These are phyloP conservation scores for Fraxinus excelsior DNA, from an alignment of 257 asterid species.

Conservation along the genomic window DNA sequence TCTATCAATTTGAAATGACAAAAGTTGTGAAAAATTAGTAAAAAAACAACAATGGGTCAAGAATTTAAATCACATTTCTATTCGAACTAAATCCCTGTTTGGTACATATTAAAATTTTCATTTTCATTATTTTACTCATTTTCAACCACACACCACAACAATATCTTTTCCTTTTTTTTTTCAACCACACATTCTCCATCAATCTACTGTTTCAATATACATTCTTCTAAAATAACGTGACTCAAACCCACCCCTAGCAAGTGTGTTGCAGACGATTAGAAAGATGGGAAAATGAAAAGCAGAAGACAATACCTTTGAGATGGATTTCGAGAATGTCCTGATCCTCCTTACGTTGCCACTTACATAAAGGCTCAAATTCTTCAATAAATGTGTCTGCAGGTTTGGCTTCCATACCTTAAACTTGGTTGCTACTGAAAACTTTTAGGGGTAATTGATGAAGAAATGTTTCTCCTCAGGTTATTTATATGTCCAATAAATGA, in stretches of 20 bases:
- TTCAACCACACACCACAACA: no score
- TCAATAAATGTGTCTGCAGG: slow-evolving; percentile 16
- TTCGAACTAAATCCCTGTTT: no score
- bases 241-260: no score
- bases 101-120: no score
- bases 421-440: not conserved
- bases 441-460: not conserved
- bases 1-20: not conserved
- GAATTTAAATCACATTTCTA: not conserved
- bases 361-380: slow-evolving; percentile 69
- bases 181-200: no score
- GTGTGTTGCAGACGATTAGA: not conserved
- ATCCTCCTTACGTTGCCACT: slow-evolving; percentile 56
- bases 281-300: not conserved
- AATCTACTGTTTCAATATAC: no score
- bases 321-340: slow-evolving; percentile 51
- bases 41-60: not conserved
- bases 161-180: no score
- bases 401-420: slow-evolving; percentile 39
- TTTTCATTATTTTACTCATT: no score
- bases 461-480: slow-evolving; percentile 2
- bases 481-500: slow-evolving; percentile 6
- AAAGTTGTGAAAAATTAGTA: not conserved
- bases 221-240: no score
- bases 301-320: slow-evolving; percentile 43